phyloP scores from a whole-genome alignment of 2,329 filamentous ascomycete genomes.

The Rutstroemia sydowiana region DNA sequence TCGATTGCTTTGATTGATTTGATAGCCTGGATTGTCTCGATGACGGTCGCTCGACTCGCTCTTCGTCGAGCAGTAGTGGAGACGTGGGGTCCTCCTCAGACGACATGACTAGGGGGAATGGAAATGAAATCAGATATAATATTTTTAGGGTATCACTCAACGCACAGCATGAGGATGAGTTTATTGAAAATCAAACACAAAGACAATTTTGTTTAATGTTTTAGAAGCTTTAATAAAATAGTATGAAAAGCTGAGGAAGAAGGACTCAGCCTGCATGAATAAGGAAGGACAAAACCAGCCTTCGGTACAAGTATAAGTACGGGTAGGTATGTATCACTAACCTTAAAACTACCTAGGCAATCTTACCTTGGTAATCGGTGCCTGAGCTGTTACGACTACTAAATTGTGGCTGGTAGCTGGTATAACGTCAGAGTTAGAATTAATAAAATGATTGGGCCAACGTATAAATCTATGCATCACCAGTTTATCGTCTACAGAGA shows the following conservation, averaged over 20 bases:
- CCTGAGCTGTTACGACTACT: no score
- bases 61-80: conserved; percentile 6
- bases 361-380: no score
- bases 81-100: conserved; percentile 5
- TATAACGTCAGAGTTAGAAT: neutral
- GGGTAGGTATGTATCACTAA: no score
- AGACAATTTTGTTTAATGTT: no score
- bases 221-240: no score
- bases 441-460: neutral
- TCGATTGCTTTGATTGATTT: no score
- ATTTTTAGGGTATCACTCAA: conserved; percentile 4
- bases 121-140: neutral
- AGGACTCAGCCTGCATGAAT: no score
- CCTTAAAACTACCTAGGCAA: no score
- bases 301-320: neutral
- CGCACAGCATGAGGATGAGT: conserved; percentile 8
- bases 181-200: neutral
- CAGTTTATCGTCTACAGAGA: neutral
- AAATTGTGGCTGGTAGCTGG: no score
- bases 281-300: neutral
- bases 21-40: no score
- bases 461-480: neutral
- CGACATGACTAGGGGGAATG: neutral
- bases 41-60: conserved; percentile 7
- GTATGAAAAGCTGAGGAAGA: neutral